Conservation (phyloP, 371 early-diverging fungal species). For the Mucor sp. region DNA sequence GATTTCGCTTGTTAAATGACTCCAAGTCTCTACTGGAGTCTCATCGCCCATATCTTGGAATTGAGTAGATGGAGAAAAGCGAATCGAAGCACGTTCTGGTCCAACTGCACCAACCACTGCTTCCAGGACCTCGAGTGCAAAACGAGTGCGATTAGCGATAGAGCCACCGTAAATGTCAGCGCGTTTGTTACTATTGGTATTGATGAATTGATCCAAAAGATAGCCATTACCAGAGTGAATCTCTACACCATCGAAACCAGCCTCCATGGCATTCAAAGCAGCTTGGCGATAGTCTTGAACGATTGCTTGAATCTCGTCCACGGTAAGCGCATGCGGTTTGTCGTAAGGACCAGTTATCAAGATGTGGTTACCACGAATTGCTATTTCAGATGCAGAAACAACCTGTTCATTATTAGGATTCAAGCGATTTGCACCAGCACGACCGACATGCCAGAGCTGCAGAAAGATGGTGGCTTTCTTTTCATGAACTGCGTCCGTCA, state of each 20-base stretch:
- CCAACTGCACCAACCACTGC: slow-evolving; percentile 46
- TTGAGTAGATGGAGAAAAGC: slow-evolving; percentile 15
- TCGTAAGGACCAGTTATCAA: slow-evolving; percentile 8
- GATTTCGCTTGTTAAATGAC: slow-evolving; percentile 18
- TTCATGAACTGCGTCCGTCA: slow-evolving; percentile 52
- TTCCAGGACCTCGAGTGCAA: slow-evolving; percentile 59
- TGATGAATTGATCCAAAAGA: slow-evolving; percentile 60
- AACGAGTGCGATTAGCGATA: slow-evolving; percentile 71
- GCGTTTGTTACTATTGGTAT: slow-evolving; percentile 54
- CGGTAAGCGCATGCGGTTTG: slow-evolving; percentile 61
- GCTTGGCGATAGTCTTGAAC: slow-evolving; percentile 63
- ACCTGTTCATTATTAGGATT: neutral
- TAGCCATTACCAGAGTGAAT: slow-evolving; percentile 74
- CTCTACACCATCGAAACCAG: slow-evolving; percentile 68
- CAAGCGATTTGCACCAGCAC: slow-evolving; percentile 9
- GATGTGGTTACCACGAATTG: neutral
- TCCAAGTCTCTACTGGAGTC: slow-evolving; percentile 31
- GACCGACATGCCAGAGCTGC: slow-evolving; percentile 55
- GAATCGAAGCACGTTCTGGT: slow-evolving; percentile 19
- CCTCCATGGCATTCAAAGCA: slow-evolving; percentile 37
- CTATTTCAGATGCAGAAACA: slow-evolving; percentile 28
- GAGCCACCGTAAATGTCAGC: slow-evolving; percentile 67
- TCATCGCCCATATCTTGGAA: slow-evolving; percentile 33
- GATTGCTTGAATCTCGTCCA: slow-evolving; percentile 62
- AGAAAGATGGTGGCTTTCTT: slow-evolving; percentile 48